Base-by-base conservation (phyloP, 176 grass and related monocot species). In the Calamus simplicifolius region DNA sequence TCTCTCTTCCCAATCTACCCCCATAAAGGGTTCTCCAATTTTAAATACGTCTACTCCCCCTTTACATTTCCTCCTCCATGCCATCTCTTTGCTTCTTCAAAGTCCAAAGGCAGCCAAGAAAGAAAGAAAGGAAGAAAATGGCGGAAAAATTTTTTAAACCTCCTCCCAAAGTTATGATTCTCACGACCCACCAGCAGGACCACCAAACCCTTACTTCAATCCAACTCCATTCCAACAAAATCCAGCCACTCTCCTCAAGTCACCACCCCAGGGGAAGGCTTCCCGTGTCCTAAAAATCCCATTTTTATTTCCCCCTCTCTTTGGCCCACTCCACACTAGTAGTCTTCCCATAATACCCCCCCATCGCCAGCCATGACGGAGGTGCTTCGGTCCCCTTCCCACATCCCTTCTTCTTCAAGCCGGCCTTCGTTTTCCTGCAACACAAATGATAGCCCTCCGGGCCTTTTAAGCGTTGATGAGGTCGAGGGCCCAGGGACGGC, bases 161-260 rank as follows among this genome's bases (percentile, higher is more conserved):
- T 48, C 49, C 58, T 27, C 30, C 49, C 19, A 15, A 63, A 67
- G 77, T 66, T 59, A 82, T 79, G 57, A 79, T 82, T 75, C 63
- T 61, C 61, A 61, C 73, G 63, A 70, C 66, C 65, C 63, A 66
- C 64, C 69, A 48, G 35, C 8, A 43, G 35, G 10, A 12, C 54
- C 63, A 73, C 53, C 72, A 76, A 68, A 38, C 71, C 73, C 70
- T 90, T 75, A 65, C 87, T 95, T 90, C 90, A 87, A 95, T 95
- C 90, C 79, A 90, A 95, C 86, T 95, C 85, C 85, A 80, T 51
- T 54, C 69, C 73, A 62, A 62, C 21, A 68, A 62, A 59, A 68
- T 60, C 69, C 52, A 27, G 74, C 53, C 73, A 67, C 50, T 35
- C 29, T 60, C 51, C 28, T 48, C 57, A 58, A 48, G 63, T 49